These are phyloP conservation scores for Zarea fungicola DNA, from an alignment of 2,329 filamentous ascomycete species.

Conservation along the genomic window DNA sequence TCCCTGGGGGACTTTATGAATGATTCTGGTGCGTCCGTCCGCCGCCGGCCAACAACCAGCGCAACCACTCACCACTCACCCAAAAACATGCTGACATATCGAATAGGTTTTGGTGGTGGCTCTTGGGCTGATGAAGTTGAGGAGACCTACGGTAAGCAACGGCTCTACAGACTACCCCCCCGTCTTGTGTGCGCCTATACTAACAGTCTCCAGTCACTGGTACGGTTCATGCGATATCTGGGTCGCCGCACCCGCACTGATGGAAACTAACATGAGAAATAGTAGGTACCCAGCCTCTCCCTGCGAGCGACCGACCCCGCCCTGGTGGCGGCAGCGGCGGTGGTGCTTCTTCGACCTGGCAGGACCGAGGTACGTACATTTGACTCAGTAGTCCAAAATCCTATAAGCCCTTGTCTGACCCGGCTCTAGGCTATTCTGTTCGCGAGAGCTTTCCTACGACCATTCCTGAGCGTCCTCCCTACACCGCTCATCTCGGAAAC, in stretches of 20 bases:
- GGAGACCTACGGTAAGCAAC: constrained; percentile 63
- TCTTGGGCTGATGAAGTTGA: constrained; percentile 99
- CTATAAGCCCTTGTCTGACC: constrained; percentile 19
- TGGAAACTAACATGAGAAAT: neutral
- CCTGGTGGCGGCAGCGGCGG: constrained; percentile 27
- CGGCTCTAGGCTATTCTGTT: constrained; percentile 45
- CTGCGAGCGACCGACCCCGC: constrained; percentile 42
- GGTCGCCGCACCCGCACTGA: neutral
- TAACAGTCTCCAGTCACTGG: constrained; percentile 31
- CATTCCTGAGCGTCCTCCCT: constrained; percentile 87
- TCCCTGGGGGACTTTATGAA: constrained; percentile 92
- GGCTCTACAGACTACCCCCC: neutral
- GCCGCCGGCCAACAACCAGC: neutral
- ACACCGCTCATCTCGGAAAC: constrained; percentile 93
- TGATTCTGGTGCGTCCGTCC: constrained; percentile 81
- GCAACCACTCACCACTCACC: too few species aligned
- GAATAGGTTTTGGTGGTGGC: constrained; percentile 51
- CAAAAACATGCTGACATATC: constrained; percentile 21
- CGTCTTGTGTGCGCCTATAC: constrained; percentile 11
- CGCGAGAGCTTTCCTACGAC: constrained; percentile 69
- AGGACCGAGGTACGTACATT: constrained; percentile 37
- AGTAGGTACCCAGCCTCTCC: constrained; percentile 53
- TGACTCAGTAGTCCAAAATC: neutral
- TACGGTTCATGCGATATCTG: constrained; percentile 21
- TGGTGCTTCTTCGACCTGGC: constrained; percentile 33